A percentile compares a stretch with the other conserved stretches of the same genome.
These are phyloP conservation scores for Teratosphaeria epicoccoides DNA, from an alignment of 2,329 filamentous ascomycete species.

Conservation along the genomic window DNA sequence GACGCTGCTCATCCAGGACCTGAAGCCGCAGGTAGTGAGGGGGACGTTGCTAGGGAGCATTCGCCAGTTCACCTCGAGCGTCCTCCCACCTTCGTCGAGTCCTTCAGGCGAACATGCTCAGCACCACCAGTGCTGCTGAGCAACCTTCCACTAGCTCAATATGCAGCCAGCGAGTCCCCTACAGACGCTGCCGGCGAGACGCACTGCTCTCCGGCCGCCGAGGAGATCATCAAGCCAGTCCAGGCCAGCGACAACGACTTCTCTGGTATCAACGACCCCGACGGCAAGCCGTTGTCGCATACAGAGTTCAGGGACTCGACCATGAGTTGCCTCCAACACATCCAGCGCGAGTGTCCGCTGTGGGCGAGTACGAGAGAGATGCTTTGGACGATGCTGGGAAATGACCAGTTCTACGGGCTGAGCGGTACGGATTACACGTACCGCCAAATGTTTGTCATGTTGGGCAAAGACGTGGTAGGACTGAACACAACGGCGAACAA, in stretches of 20 bases:
- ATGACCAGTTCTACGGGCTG: not conserved
- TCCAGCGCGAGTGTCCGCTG: not conserved
- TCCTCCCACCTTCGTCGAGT: too few relatives aligned
- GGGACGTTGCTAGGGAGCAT: too few relatives aligned
- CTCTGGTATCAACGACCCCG: not conserved
- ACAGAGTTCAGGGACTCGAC: not conserved
- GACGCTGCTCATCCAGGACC: too few relatives aligned
- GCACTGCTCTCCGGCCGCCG: not conserved
- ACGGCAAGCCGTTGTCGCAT: not conserved
- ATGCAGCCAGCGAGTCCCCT: not conserved
- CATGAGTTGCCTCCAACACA: not conserved
- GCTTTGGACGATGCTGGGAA: not conserved
- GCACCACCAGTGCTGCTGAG: too few relatives aligned
- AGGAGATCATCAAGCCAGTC: not conserved
- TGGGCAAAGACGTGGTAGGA: not conserved
- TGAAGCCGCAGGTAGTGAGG: too few relatives aligned
- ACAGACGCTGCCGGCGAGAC: not conserved
- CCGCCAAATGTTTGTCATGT: not conserved
- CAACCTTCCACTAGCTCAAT: too few relatives aligned
- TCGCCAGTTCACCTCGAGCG: too few relatives aligned
- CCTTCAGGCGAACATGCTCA: too few relatives aligned
- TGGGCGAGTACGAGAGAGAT: not conserved
- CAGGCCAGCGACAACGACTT: not conserved
- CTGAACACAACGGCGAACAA: not conserved
- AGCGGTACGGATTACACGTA: not conserved